These are phyloP conservation scores for Discostella pseudostelligera DNA, from an alignment of 108 stramenopile species.

Conservation along the genomic window DNA sequence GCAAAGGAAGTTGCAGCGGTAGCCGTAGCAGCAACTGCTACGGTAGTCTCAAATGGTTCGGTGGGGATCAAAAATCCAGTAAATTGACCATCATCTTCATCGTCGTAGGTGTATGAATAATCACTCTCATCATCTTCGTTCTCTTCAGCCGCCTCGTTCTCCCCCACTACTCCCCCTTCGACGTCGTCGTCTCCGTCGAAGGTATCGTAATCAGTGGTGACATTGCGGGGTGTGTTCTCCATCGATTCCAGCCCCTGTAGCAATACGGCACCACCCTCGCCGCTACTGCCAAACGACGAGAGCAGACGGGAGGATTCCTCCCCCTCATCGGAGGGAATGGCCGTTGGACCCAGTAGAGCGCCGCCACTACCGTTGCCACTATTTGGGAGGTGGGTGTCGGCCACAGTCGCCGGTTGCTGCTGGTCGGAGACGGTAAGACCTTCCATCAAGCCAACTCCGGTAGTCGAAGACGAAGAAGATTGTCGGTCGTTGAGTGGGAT, in stretches of 20 bases:
- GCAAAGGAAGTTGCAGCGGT: background rate
- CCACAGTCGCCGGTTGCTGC: background rate
- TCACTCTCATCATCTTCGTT: conserved; percentile 61
- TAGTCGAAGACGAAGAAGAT: no score
- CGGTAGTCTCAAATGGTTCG: conserved; percentile 15
- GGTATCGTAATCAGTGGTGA: conserved; percentile 1
- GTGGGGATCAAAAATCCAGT: conserved; percentile 67
- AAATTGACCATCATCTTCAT: conserved; percentile 80
- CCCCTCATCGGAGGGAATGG: conserved; percentile 8
- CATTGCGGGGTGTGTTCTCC: conserved; percentile 2
- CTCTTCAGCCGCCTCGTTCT: conserved; percentile 22
- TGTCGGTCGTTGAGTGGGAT: no score
- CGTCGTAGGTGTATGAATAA: conserved; percentile 77
- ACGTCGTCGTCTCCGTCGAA: conserved; percentile 8
- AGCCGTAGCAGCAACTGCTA: no score
- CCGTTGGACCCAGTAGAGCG: background rate
- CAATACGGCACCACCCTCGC: no score
- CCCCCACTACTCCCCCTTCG: conserved; percentile 11
- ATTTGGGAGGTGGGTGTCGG: background rate
- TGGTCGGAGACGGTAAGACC: background rate
- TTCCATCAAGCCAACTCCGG: no score
- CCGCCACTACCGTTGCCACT: background rate
- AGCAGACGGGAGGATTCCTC: conserved; percentile 9
- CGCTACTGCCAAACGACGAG: no score
- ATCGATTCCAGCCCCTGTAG: no score